Percentiles rank a stretch among this genome's conserved stretches.
phyloP scores from a whole-genome alignment of 1,284 basidiomycete species.

The Moesziomyces aphidis region DNA sequence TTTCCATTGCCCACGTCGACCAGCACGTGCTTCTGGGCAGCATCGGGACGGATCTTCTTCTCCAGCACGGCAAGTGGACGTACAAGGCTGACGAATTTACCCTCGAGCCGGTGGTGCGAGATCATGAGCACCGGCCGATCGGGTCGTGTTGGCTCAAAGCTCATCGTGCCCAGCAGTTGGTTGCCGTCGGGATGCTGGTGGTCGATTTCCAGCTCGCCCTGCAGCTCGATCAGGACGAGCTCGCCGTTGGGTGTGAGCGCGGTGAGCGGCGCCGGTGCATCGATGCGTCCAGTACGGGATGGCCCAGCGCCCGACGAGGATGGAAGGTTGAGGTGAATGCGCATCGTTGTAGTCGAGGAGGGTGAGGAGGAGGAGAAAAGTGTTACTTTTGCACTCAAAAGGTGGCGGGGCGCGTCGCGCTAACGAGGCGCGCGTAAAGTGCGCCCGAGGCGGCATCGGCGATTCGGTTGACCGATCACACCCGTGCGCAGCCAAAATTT shows the following conservation, averaged over 20 bases:
- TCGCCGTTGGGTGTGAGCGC: constrained; percentile 55
- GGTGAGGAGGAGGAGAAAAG: not conserved
- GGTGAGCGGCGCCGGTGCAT: constrained; percentile 26
- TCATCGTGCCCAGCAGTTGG: constrained; percentile 55
- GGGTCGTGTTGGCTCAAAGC: constrained; percentile 65
- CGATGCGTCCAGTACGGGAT: not conserved
- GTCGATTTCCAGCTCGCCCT: constrained; percentile 64
- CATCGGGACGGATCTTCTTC: constrained; percentile 36
- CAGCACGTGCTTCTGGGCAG: constrained; percentile 1
- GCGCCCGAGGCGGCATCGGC: not conserved
- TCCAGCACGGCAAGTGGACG: constrained; percentile 59
- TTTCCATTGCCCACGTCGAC: constrained; percentile 6
- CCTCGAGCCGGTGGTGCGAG: constrained; percentile 89
- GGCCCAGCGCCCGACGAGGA: not conserved
- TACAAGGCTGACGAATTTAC: constrained; percentile 78
- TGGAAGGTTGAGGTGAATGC: not conserved
- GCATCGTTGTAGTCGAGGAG: not conserved
- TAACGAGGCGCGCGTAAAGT: constrained; percentile 31
- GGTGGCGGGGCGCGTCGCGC: not conserved
- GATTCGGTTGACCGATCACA: not conserved
- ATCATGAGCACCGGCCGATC: constrained; percentile 82
- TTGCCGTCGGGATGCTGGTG: constrained; percentile 34
- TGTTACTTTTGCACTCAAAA: not conserved
- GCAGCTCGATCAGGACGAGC: constrained; percentile 63
- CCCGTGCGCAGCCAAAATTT: not conserved